phyloP scores from a whole-genome alignment of 2,329 filamentous ascomycete genomes.

The Phyllosticta paracitricarpa region DNA sequence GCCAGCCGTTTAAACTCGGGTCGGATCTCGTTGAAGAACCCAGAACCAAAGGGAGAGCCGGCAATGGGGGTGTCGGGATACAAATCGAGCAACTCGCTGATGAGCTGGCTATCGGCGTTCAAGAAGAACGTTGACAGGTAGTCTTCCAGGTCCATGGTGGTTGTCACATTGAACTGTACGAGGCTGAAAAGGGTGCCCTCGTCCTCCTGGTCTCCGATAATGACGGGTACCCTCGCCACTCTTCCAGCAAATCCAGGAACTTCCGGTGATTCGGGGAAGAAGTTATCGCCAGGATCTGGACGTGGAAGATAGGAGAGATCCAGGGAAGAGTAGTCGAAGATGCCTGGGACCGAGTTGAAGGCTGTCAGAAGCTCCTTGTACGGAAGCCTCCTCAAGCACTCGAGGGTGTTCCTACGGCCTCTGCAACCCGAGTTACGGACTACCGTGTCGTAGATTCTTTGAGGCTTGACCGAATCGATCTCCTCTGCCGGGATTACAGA shows the following conservation, averaged over 20 bases:
- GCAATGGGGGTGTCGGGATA: conserved; percentile 49
- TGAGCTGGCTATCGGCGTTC: conserved; percentile 39
- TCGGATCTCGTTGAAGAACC: conserved; percentile 59
- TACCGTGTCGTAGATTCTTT: conserved; percentile 47
- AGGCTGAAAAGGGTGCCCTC: conserved; percentile 68
- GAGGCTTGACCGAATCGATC: conserved; percentile 56
- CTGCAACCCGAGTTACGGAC: conserved; percentile 38
- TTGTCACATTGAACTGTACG: conserved; percentile 59
- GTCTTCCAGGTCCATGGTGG: conserved; percentile 44
- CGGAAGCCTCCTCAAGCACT: conserved; percentile 37
- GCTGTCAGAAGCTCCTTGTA: conserved; percentile 48
- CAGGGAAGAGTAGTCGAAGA: conserved; percentile 58
- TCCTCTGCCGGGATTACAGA: conserved; percentile 32
- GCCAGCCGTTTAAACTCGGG: conserved; percentile 69
- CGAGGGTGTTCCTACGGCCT: conserved; percentile 32
- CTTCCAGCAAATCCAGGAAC: conserved; percentile 39
- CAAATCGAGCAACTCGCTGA: conserved; percentile 49
- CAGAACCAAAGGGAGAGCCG: conserved; percentile 65
- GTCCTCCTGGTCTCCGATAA: conserved; percentile 68
- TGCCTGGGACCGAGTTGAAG: conserved; percentile 57
- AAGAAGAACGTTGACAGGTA: conserved; percentile 58
- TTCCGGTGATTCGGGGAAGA: conserved; percentile 55
- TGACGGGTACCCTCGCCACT: conserved; percentile 50
- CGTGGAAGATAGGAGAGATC: conserved; percentile 65
- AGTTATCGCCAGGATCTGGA: conserved; percentile 49